Evolutionary conservation across 352 stramenopile species (phyloP).

Genomic region (Aphanomyces cochlioides): DNA sequence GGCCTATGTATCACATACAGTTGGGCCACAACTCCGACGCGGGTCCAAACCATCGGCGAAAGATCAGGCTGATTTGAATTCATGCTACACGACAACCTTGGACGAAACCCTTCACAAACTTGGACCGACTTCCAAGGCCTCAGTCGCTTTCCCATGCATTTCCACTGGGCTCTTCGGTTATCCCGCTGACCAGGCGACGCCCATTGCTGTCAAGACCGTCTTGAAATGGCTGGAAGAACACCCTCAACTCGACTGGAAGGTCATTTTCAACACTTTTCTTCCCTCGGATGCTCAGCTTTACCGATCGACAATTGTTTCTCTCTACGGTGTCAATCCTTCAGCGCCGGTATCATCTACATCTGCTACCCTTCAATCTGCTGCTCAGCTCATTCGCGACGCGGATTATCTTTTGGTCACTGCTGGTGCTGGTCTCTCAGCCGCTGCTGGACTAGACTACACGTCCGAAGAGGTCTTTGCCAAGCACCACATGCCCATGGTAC

Average conservation of each 20-base stretch:
- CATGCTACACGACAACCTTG: conserved; percentile 51
- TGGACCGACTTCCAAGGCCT: conserved; percentile 22
- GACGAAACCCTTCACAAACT: conserved; percentile 45
- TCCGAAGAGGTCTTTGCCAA: conserved; percentile 58
- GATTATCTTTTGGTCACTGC: conserved; percentile 61
- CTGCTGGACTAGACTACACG: conserved; percentile 69
- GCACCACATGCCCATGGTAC: conserved; percentile 48
- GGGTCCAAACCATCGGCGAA: conserved; percentile 32
- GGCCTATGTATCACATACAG: conserved; percentile 56
- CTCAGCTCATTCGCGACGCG: conserved; percentile 42
- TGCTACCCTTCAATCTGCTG: conserved; percentile 34
- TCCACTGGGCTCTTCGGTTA: conserved; percentile 68
- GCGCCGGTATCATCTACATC: conserved; percentile 32
- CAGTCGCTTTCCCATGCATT: conserved; percentile 62
- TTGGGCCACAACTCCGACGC: conserved; percentile 50
- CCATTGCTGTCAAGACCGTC: conserved; percentile 46
- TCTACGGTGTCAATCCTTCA: conserved; percentile 32
- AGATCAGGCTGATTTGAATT: conserved; percentile 40
- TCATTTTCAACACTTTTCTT: conserved; percentile 74
- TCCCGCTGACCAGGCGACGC: conserved; percentile 47
- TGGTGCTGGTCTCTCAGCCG: conserved; percentile 60
- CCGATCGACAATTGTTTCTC: conserved; percentile 35
- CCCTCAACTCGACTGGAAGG: conserved; percentile 40
- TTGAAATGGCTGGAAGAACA: conserved; percentile 48
- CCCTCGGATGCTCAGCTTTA: conserved; percentile 57